phyloP scores from a whole-genome alignment of 805 yeast species.

The Cyberlindnera americana region DNA sequence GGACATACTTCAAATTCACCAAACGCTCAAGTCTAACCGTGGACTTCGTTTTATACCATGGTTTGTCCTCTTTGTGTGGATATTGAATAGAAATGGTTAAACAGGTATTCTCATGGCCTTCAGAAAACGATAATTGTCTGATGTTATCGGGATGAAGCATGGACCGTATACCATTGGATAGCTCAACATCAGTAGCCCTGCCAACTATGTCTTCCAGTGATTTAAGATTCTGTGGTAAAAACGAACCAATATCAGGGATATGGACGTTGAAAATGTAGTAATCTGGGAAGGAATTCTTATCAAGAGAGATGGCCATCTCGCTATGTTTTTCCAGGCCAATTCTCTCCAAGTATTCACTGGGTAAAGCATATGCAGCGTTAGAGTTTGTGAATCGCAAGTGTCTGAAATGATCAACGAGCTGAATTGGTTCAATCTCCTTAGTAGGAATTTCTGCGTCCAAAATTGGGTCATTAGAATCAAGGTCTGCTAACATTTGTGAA shows the following conservation, averaged over 20 bases:
- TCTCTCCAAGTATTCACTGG: constrained; percentile 4
- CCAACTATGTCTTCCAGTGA: neutral
- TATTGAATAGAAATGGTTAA: constrained; percentile 14
- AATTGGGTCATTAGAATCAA: neutral
- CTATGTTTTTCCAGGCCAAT: constrained; percentile 2
- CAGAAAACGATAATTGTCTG: constrained; percentile 5
- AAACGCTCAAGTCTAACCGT: constrained; percentile 13
- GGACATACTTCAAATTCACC: constrained; percentile 12
- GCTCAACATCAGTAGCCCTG: constrained; percentile 8
- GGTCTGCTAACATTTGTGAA: constrained; percentile 3
- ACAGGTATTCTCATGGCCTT: constrained; percentile 4
- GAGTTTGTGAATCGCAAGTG: constrained; percentile 16
- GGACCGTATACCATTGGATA: neutral
- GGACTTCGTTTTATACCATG: constrained; percentile 14
- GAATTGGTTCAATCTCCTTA: neutral
- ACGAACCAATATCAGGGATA: constrained; percentile 14
- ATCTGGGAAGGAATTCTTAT: constrained; percentile 7
- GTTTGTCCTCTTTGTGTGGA: constrained; percentile 8
- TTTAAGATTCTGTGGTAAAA: constrained; percentile 10
- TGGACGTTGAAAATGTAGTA: constrained; percentile 16
- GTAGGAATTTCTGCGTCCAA: neutral
- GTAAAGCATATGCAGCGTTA: constrained; percentile 10
- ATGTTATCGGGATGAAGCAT: constrained; percentile 4
- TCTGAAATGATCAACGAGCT: constrained; percentile 10
- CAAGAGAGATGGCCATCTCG: constrained; percentile 14